Conservation (phyloP, 495 filamentous ascomycete genomes). For the Halenospora varia region DNA sequence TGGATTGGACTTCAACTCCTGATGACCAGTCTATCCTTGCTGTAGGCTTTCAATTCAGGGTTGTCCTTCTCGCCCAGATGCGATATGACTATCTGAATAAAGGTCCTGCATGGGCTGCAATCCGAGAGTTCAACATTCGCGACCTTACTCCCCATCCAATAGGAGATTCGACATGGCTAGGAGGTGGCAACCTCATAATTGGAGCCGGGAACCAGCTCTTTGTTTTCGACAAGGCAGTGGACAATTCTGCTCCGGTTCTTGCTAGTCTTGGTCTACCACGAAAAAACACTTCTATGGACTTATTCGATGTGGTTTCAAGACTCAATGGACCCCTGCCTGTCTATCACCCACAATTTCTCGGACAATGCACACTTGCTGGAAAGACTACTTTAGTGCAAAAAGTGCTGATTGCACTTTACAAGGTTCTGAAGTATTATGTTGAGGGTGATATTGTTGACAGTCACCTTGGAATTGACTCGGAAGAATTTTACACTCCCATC, state of each 20-base stretch:
- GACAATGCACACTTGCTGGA: slow-evolving; percentile 81
- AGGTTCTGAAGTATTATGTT: slow-evolving; percentile 75
- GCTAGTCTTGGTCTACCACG: slow-evolving; percentile 59
- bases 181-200: slow-evolving; percentile 76
- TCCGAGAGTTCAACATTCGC: slow-evolving; percentile 76
- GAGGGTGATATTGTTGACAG: slow-evolving; percentile 81
- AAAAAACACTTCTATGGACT: slow-evolving; percentile 45
- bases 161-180: slow-evolving; percentile 87
- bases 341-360: slow-evolving; percentile 90
- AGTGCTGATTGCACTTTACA: slow-evolving; percentile 69
- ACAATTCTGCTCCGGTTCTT: slow-evolving; percentile 58
- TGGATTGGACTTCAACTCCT: slow-evolving; percentile 94
- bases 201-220: slow-evolving; percentile 94
- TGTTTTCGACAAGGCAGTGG: slow-evolving; percentile 71
- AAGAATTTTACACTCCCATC: slow-evolving; percentile 58
- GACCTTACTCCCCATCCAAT: slow-evolving; percentile 89
- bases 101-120: slow-evolving; percentile 83
- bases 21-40: slow-evolving; percentile 88
- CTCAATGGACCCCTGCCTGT: slow-evolving; percentile 86
- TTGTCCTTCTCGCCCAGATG: slow-evolving; percentile 83
- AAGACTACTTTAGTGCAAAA: slow-evolving; percentile 70
- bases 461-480: slow-evolving; percentile 66
- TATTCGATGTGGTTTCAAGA: slow-evolving; percentile 76
- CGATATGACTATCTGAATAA: slow-evolving; percentile 91
- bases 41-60: slow-evolving; percentile 82